Evolutionary conservation across 345 rosid genomes (phyloP).

Genomic region (Rhodamnia rubescens): DNA sequence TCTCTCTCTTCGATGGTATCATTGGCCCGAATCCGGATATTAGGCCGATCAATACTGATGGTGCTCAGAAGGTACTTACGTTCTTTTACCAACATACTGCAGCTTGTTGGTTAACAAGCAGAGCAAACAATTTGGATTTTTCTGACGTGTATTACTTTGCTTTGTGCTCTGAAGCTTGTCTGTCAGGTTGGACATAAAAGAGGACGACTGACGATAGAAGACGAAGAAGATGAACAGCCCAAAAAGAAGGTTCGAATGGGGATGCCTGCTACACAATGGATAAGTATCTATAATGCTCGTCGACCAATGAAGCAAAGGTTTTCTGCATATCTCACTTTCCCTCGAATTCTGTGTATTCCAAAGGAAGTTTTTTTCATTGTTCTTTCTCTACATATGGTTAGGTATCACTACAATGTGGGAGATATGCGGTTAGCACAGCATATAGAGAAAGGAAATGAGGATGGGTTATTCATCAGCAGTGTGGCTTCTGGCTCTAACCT

Average conservation of each 20-base stretch:
- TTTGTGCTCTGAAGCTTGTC: slow-evolving; percentile 55
- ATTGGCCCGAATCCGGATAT: slow-evolving; percentile 91
- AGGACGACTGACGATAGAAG: slow-evolving; percentile 77
- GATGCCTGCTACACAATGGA: slow-evolving; percentile 99
- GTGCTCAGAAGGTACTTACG: slow-evolving; percentile 75
- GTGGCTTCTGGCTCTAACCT: slow-evolving; percentile 85
- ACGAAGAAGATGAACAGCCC: slow-evolving; percentile 88
- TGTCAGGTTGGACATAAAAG: slow-evolving; percentile 96
- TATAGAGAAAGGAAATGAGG: slow-evolving; percentile 81
- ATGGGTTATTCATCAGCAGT: slow-evolving; percentile 81
- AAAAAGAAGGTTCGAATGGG: slow-evolving; percentile 95
- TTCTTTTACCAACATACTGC: neutral
- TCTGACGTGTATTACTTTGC: neutral
- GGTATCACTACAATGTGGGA: slow-evolving; percentile 94
- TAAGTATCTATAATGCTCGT: slow-evolving; percentile 88
- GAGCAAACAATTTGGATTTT: neutral
- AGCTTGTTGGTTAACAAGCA: neutral
- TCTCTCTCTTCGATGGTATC: slow-evolving; percentile 88
- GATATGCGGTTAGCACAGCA: slow-evolving; percentile 71
- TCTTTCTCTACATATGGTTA: slow-evolving; percentile 15
- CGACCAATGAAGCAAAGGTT: slow-evolving; percentile 97
- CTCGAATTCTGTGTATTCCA: neutral
- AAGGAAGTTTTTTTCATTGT: neutral
- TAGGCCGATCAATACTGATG: slow-evolving; percentile 94
- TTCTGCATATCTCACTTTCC: neutral